Evolutionary conservation across 208 protist species (phyloP), one percentile per base, ranked within the genome.

Genomic region (Leishmania aethiopica): DNA sequence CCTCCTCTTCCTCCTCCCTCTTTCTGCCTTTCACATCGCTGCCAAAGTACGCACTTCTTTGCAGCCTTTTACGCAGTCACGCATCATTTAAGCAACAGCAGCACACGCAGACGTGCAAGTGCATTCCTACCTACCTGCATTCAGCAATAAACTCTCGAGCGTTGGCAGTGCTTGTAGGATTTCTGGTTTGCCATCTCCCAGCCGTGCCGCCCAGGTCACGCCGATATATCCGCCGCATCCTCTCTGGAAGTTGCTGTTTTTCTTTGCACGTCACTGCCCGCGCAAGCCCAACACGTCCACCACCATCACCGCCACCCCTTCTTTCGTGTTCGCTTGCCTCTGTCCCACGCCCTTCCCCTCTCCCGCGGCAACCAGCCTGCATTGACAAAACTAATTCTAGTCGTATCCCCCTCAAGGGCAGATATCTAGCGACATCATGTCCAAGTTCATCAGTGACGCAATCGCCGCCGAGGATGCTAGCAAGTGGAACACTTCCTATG

Each of bases 401-500:
- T 11, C 2, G 19, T 73, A 6, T 79, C 64, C 40, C 74, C 5
- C 59, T 59, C 47, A 59, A 17, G 15, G 17, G 25, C 45, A 40
- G 13, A 35, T 40, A 3, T 37, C 47, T 22, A 28, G 25, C n/a
- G 42, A 32, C 47, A 40, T 11, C 60, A 90, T 90, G 87, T 32
- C 84, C 32, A 49, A 45, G 22, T 49, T 80, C 45, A 88, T 92
- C 55, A 73, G 57, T 75, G 81, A 79, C n/a, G 77, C 69, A 64
- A 69, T 93, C 32, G 81, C 83, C 17, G 79, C 82, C 40, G 88
- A 93, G 71, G 86, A 90, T 51, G 78, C 78, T 19, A 80, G 76
- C 55, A 87, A 88, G 81, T 76, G 81, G 83, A 98, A 97, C 88
- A 96, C 92, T 67, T 99, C 97, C 37, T 98, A 99, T 69, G 98